A percentile compares a stretch with the other conserved stretches of the same genome.
Evolutionary conservation across 2,329 filamentous ascomycete genomes (phyloP).

Genomic region (Ophiostoma angusticollis): DNA sequence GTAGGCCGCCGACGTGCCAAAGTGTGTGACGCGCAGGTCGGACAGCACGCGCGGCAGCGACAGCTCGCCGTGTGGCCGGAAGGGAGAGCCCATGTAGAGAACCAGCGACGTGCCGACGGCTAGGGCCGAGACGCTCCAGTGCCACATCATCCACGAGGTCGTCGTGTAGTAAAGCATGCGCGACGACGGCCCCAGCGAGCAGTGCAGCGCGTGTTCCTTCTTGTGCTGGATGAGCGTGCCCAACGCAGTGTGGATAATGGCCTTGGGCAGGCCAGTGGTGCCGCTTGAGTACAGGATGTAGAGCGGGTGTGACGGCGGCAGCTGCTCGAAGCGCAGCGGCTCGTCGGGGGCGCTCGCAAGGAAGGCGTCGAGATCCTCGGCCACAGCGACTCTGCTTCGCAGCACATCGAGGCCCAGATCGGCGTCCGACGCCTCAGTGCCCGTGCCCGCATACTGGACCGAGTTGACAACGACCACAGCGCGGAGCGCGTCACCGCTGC

Average conservation of each 20-base stretch:
- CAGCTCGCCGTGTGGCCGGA: conserved; percentile 63
- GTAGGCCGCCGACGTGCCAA: conserved; percentile 90
- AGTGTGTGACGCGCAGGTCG: conserved; percentile 73
- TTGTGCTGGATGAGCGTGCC: conserved; percentile 93
- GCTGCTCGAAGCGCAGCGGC: conserved; percentile 55
- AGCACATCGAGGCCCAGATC: conserved; percentile 32
- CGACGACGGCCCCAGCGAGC: conserved; percentile 59
- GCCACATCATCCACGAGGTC: conserved; percentile 96
- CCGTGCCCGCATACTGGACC: conserved; percentile 11
- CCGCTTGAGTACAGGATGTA: conserved; percentile 92
- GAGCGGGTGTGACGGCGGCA: conserved; percentile 74
- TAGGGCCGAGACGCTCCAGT: conserved; percentile 83
- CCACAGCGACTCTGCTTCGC: conserved; percentile 25
- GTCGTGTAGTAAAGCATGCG: conserved; percentile 89
- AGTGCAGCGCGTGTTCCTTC: conserved; percentile 85
- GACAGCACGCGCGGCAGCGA: conserved; percentile 75
- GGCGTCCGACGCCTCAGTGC: conserved; percentile 12
- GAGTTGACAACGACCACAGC: conserved; percentile 66
- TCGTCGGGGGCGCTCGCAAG: conserved; percentile 29
- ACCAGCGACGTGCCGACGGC: conserved; percentile 72
- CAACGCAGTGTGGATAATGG: conserved; percentile 82
- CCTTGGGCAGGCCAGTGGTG: conserved; percentile 78
- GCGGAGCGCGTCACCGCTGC: conserved; percentile 48
- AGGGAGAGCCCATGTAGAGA: conserved; percentile 87
- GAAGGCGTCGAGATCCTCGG: conserved; percentile 33